Evolutionary conservation across 2,329 filamentous ascomycete species (phyloP).

Genomic region (Cladophialophora yegresii): DNA sequence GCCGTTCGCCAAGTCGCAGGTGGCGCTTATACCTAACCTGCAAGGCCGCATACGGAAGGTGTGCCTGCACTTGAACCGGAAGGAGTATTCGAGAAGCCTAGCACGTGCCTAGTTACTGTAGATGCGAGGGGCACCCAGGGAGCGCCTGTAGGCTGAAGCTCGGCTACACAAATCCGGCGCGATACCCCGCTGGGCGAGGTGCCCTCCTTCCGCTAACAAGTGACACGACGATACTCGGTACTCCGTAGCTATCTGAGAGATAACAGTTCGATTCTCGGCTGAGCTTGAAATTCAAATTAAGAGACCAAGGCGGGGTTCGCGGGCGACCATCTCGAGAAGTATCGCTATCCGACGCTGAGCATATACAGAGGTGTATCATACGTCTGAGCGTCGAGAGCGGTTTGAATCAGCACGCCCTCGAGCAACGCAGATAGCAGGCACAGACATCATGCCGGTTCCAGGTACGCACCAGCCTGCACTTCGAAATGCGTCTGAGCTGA

Average conservation of each 20-base stretch:
- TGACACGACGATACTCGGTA: background rate
- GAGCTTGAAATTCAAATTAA: background rate
- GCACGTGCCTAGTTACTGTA: too few relatives aligned
- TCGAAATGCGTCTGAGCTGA: slow-evolving; percentile 6
- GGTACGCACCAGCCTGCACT: slow-evolving; percentile 10
- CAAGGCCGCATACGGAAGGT: slow-evolving; percentile 4
- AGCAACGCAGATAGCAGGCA: background rate
- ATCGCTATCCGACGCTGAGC: too few relatives aligned
- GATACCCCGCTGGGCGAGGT: background rate
- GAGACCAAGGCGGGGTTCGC: background rate
- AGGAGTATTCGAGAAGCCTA: background rate
- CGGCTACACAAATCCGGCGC: too few relatives aligned
- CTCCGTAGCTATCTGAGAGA: background rate
- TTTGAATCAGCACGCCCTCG: background rate
- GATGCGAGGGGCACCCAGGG: background rate
- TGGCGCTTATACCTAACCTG: background rate
- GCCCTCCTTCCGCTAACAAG: background rate
- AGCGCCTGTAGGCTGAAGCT: background rate
- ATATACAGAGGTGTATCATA: background rate
- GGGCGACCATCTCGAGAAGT: background rate
- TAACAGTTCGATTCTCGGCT: background rate
- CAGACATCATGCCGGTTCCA: slow-evolving; percentile 24
- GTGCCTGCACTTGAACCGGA: background rate
- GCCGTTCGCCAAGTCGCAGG: background rate
- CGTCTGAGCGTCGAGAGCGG: background rate